A percentile compares a stretch with the other conserved stretches of the same genome.
Conservation (phyloP, 805 yeast species). For the Lipomyces orientalis region DNA sequence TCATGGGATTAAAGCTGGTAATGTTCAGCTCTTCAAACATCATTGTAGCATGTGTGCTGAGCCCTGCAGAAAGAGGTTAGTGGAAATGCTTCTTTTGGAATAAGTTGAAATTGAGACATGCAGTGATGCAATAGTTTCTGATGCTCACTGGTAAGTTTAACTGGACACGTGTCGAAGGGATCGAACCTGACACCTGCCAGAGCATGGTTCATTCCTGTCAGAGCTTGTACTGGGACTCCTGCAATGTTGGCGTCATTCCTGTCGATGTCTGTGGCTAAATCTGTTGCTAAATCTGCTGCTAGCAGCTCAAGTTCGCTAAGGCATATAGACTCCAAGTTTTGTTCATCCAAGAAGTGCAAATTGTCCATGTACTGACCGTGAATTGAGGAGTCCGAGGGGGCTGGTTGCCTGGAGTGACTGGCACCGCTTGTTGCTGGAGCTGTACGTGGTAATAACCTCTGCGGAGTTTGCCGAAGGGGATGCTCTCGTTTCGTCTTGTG, state of each 20-base stretch:
- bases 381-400: not conserved
- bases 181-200: not conserved
- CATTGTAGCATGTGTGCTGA: not conserved
- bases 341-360: not conserved
- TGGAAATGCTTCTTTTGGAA: not conserved
- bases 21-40: not conserved
- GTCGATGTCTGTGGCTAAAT: not conserved
- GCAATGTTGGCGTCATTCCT: not conserved
- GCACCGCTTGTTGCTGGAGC: not conserved
- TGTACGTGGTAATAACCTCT: not conserved
- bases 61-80: not conserved
- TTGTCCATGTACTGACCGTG: not conserved
- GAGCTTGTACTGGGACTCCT: not conserved
- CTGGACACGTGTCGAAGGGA: not conserved
- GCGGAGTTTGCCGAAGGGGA: not conserved
- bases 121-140: not conserved
- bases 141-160: not conserved
- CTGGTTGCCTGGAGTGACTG: not conserved
- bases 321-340: not conserved
- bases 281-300: not conserved
- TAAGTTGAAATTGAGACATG: not conserved
- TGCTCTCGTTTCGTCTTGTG: not conserved
- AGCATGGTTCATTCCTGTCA: not conserved
- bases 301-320: not conserved
- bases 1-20: not conserved